Percentiles rank a stretch among this genome's conserved stretches.
These are phyloP conservation scores for Tetradesmus obliquus DNA, from an alignment of 139 green algal species.

Conservation along the genomic window DNA sequence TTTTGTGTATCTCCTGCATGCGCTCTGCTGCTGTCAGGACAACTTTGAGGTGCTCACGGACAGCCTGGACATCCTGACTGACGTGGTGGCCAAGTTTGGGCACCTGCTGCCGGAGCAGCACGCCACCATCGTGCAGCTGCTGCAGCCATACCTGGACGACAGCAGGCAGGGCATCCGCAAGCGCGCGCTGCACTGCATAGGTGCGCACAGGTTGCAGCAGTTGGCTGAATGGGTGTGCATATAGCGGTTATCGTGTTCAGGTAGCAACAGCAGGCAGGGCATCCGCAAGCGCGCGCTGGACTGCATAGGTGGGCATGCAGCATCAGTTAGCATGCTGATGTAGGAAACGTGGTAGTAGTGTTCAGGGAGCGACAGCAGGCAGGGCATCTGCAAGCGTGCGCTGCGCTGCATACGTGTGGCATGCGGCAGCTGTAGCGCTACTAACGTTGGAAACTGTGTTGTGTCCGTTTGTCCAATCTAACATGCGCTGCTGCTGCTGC, in stretches of 20 bases:
- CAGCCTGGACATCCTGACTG: slow-evolving; percentile 84
- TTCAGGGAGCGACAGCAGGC: background rate
- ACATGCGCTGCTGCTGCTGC: background rate
- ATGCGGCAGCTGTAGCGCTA: no score
- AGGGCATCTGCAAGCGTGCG: slow-evolving; percentile 79
- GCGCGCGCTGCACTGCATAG: slow-evolving; percentile 68
- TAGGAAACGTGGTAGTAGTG: background rate
- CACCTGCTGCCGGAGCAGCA: slow-evolving; percentile 62
- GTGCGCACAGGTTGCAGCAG: slow-evolving; percentile 48
- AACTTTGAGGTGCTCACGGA: slow-evolving; percentile 57
- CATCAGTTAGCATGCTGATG: no score
- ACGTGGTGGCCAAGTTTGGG: slow-evolving; percentile 77
- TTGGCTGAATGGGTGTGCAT: background rate
- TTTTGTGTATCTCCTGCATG: background rate
- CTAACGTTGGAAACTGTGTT: no score
- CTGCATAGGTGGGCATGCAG: background rate
- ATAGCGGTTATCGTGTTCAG: background rate
- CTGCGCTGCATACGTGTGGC: slow-evolving; percentile 73
- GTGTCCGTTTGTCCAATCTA: no score
- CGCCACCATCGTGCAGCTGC: slow-evolving; percentile 56
- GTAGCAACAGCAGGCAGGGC: background rate
- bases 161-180: slow-evolving; percentile 78
- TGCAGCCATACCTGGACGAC: slow-evolving; percentile 81
- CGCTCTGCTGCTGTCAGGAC: slow-evolving; percentile 38
- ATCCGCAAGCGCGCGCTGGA: slow-evolving; percentile 80